Base-by-base conservation (phyloP, 176 grass and related monocot species). In the Oryza coarctata region DNA sequence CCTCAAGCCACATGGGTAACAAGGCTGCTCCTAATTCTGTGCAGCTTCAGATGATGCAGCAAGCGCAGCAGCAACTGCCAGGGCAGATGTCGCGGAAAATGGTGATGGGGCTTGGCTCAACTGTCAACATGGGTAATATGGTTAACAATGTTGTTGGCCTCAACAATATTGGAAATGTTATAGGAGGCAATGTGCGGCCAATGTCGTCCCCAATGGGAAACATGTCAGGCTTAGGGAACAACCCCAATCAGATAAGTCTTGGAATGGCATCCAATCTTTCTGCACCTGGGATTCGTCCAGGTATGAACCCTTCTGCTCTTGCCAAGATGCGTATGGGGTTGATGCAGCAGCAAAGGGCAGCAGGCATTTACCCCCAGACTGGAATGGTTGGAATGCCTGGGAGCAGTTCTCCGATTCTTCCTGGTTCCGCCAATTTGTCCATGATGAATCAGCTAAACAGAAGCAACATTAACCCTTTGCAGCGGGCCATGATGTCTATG, bases 401-500 rank as follows among this genome's bases (percentile, higher is more conserved):
- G 31, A 93, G 45, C 79, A 92, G 77, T 68, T 92, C 92, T 68
- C 87, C 90, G 30, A 88, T 95, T 73, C 83, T 91, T 87, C 72
- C 92, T 72, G 83, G 72, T 76, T 91, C 96, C 14, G 64, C 80
- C 3, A 74, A 87, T n/a, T 75, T 99, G 78, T 74, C 90, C 75
- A 94, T 95, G 87, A 88, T 99, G 87, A 76, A 73, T 4, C 94
- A 91, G 4, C 67, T 95, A 20, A 99, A 90, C 52, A 88, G 93
- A 84, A 83, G 80, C 76, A 95, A 85, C 83, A 87, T 95, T 23
- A 86, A 2, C 78, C 74, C 85, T 30, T 28, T 94, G 73, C 93
- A 95, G 65, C 71, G 93, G 84, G 86, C 76, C 61, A 79, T 86
- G 85, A 82, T 98, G 84, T 88, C 92, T 38, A 95, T 99, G 96